Evolutionary conservation across 1,284 basidiomycete species (phyloP).

Genomic region (Naganishia sp.): DNA sequence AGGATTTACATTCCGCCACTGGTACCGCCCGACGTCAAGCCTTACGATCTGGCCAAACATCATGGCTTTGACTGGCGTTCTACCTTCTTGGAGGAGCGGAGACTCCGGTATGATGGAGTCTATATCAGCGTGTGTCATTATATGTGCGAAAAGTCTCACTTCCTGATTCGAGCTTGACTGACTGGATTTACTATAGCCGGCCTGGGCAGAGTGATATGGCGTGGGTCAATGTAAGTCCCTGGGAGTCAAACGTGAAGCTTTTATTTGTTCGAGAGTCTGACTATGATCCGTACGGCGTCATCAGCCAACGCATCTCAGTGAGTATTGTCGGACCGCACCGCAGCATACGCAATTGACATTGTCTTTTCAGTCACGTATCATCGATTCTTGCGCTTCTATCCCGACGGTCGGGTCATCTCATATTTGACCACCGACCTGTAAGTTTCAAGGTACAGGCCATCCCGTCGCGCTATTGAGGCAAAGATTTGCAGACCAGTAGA

Average conservation of each 20-base stretch:
- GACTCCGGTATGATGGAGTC: slow-evolving; percentile 78
- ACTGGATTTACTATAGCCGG: slow-evolving; percentile 58
- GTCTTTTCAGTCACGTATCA: slow-evolving; percentile 51
- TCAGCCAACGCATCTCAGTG: slow-evolving; percentile 52
- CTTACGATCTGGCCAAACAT: slow-evolving; percentile 59
- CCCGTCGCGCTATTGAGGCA: neutral
- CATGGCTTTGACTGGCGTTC: slow-evolving; percentile 69
- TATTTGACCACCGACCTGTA: slow-evolving; percentile 79
- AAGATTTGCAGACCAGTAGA: slow-evolving; percentile 62
- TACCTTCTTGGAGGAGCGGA: slow-evolving; percentile 75
- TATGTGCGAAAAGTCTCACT: slow-evolving; percentile 52
- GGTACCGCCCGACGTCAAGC: slow-evolving; percentile 50
- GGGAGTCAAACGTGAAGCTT: slow-evolving; percentile 1
- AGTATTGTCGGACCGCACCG: slow-evolving; percentile 20
- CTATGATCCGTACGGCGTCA: too few relatives aligned
- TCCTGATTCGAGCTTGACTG: slow-evolving; percentile 9
- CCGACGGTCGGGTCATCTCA: slow-evolving; percentile 81
- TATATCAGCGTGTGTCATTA: slow-evolving; percentile 84
- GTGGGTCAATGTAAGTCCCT: slow-evolving; percentile 72
- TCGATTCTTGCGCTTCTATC: slow-evolving; percentile 75
- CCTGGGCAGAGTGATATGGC: slow-evolving; percentile 73
- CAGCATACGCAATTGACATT: neutral
- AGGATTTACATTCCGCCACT: slow-evolving; percentile 68
- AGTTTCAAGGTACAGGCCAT: slow-evolving; percentile 39
- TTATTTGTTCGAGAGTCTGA: neutral